phyloP scores from a whole-genome alignment of 2,329 filamentous ascomycete species.

The Catunica adiposa region DNA sequence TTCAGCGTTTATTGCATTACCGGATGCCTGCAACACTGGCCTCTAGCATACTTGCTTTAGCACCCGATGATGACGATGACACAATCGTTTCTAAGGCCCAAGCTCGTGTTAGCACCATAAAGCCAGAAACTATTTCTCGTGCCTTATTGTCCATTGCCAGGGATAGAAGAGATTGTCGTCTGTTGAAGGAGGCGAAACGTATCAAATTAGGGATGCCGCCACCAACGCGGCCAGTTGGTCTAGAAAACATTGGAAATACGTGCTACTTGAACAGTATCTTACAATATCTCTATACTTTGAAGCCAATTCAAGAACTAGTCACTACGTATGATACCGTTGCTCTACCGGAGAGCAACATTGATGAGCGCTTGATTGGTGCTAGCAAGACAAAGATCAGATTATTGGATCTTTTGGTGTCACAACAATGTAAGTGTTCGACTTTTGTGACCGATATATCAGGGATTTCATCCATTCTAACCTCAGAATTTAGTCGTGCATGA shows the following conservation, averaged over 20 bases:
- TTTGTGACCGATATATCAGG: too few species aligned
- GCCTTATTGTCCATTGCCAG: conserved; percentile 19
- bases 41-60: conserved; percentile 11
- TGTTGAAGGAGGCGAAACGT: conserved; percentile 12
- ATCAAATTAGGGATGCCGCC: conserved; percentile 28
- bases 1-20: conserved; percentile 10
- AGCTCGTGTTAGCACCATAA: conserved; percentile 4
- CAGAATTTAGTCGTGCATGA: conserved; percentile 51
- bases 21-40: conserved; percentile 14
- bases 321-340: conserved; percentile 56
- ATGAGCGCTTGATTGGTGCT: conserved; percentile 58
- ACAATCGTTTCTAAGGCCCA: conserved; percentile 12
- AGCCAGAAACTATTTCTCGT: conserved; percentile 17
- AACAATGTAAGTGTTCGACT: conserved; percentile 49
- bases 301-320: conserved; percentile 63
- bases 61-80: conserved; percentile 6
- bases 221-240: conserved; percentile 39
- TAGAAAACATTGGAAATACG: conserved; percentile 91
- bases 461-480: not conserved
- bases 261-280: conserved; percentile 95
- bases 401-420: conserved; percentile 46
- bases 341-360: conserved; percentile 48
- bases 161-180: conserved; percentile 17
- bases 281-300: conserved; percentile 86
- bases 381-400: conserved; percentile 33